A percentile compares a stretch with the other conserved stretches of the same genome.
These are phyloP conservation scores for Acmispon strigosus DNA, from an alignment of 306 rosid species.

Conservation along the genomic window DNA sequence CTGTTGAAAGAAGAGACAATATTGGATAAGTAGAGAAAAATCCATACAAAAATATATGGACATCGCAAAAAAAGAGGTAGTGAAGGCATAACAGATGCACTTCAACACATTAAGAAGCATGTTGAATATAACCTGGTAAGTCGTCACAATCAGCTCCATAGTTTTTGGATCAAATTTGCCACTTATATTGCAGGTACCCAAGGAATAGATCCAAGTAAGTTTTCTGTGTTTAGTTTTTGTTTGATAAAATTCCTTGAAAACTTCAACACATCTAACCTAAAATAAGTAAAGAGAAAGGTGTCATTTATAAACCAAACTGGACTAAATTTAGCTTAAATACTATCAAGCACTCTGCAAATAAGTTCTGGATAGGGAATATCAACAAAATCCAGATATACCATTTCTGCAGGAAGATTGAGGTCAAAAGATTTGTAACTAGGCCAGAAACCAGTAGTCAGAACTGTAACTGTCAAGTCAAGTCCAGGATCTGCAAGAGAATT, in stretches of 20 bases:
- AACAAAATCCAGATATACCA: slow-evolving; percentile 45
- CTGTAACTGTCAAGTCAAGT: slow-evolving; percentile 84
- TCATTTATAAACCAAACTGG: background rate
- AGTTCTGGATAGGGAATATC: background rate
- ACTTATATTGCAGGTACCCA: slow-evolving; percentile 80
- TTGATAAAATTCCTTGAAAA: slow-evolving; percentile 84
- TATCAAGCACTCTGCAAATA: background rate
- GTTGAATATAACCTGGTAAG: slow-evolving; percentile 63
- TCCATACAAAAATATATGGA: background rate
- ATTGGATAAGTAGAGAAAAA: slow-evolving; percentile 17
- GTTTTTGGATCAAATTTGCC: slow-evolving; percentile 79
- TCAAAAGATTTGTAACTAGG: slow-evolving; percentile 96
- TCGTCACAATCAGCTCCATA: slow-evolving; percentile 85
- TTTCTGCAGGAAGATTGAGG: slow-evolving; percentile 88
- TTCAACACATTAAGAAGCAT: background rate
- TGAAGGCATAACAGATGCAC: background rate
- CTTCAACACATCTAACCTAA: slow-evolving; percentile 86
- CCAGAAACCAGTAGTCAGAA: slow-evolving; percentile 92
- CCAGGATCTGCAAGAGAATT: slow-evolving; percentile 62
- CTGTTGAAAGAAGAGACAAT: slow-evolving; percentile 34
- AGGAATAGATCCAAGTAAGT: slow-evolving; percentile 90
- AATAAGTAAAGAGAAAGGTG: slow-evolving; percentile 6
- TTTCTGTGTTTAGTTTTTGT: slow-evolving; percentile 85
- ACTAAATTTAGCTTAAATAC: background rate
- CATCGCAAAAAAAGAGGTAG: too few species aligned